Evolutionary conservation across 2,329 filamentous ascomycete genomes (phyloP).

Genomic region (Penicillium brevicompactum): DNA sequence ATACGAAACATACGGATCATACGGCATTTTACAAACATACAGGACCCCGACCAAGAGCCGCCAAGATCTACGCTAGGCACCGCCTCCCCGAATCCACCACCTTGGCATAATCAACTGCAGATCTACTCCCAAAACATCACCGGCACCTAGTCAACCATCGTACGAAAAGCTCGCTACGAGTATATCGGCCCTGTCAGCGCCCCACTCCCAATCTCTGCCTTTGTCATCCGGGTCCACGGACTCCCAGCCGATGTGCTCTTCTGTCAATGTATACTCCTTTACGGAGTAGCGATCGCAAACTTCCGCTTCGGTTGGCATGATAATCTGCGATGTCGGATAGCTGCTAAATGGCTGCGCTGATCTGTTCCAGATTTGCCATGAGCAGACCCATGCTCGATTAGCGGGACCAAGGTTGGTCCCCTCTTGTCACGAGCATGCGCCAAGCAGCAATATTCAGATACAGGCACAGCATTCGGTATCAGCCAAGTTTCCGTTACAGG

Average conservation of each 20-base stretch:
- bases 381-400: background rate
- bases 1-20: background rate
- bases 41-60: background rate
- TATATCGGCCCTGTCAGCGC: background rate
- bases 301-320: background rate
- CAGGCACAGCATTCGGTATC: background rate
- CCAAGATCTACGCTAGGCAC: constrained; percentile 1
- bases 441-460: background rate
- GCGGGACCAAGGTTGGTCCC: background rate
- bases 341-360: background rate
- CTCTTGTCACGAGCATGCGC: background rate
- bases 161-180: background rate
- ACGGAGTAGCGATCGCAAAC: background rate
- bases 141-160: background rate
- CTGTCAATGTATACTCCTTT: background rate
- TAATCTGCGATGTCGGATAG: constrained; percentile 3
- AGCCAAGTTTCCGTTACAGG: constrained; percentile 1
- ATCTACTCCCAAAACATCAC: background rate
- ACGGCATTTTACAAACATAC: background rate
- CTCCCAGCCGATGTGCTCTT: background rate
- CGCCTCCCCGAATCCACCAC: background rate
- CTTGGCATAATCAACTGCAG: background rate
- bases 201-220: background rate
- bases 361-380: background rate
- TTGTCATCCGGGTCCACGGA: background rate